phyloP scores from a whole-genome alignment of 2,329 filamentous ascomycete species.

The Metarhizium guizhouense region DNA sequence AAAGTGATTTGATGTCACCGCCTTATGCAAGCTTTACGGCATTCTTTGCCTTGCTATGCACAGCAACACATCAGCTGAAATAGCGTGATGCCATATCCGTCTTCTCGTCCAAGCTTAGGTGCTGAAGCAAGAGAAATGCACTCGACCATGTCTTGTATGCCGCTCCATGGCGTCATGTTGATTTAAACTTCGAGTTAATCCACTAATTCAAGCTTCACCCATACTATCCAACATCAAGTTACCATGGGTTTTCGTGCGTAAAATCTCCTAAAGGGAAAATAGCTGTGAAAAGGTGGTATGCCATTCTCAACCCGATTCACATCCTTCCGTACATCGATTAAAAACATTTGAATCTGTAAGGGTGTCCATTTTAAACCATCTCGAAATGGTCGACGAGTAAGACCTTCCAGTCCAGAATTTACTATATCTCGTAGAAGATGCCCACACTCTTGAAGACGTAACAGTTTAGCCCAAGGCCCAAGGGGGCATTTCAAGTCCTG shows the following conservation, averaged over 20 bases:
- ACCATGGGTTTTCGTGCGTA: constrained; percentile 25
- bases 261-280: constrained; percentile 31
- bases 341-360: constrained; percentile 34
- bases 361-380: constrained; percentile 31
- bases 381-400: constrained; percentile 28
- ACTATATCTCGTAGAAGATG: constrained; percentile 34
- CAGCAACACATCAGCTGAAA: too few species aligned
- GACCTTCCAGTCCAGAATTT: constrained; percentile 29
- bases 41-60: too few species aligned
- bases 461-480: constrained; percentile 37
- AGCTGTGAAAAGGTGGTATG: constrained; percentile 27
- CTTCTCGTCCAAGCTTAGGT: too few species aligned
- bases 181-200: background rate
- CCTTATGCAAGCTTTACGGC: too few species aligned
- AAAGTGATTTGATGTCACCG: too few species aligned
- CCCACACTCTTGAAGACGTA: constrained; percentile 34
- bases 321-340: constrained; percentile 30
- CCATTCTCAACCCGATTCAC: constrained; percentile 25
- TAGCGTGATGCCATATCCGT: too few species aligned
- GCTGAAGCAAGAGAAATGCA: too few species aligned
- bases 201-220: background rate
- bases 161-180: background rate
- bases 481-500: constrained; percentile 38
- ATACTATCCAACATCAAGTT: background rate
- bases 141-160: background rate